Evolutionary conservation across 192 early-diverging fungal species (phyloP).

Genomic region (Backusella macrospora): DNA sequence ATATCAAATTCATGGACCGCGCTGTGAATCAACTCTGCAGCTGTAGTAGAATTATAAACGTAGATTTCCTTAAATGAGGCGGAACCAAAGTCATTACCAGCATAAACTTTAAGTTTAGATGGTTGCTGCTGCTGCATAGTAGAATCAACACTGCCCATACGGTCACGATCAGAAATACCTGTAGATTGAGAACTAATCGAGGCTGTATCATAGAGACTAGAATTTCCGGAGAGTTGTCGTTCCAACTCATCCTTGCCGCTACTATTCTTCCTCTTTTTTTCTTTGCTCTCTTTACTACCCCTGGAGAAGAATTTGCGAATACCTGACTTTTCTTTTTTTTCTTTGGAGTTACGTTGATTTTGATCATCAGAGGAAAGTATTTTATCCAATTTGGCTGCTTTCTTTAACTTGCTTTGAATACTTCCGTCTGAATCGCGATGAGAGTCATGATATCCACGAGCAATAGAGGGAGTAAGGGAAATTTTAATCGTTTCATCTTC

Average conservation of each 20-base stretch:
- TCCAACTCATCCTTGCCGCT: slow-evolving; percentile 22
- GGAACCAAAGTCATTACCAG: slow-evolving; percentile 40
- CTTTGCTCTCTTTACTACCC: slow-evolving; percentile 22
- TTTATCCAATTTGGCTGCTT: slow-evolving; percentile 32
- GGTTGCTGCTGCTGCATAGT: slow-evolving; percentile 6
- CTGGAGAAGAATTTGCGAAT: slow-evolving; percentile 39
- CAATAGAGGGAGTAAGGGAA: slow-evolving; percentile 54
- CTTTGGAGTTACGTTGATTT: background rate
- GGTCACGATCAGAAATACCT: slow-evolving; percentile 26
- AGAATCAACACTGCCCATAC: slow-evolving; percentile 21
- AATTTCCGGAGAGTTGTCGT: background rate
- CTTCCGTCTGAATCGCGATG: slow-evolving; percentile 5
- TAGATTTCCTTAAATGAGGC: slow-evolving; percentile 37
- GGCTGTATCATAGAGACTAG: slow-evolving; percentile 21
- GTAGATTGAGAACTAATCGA: slow-evolving; percentile 40
- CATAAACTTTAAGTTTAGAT: slow-evolving; percentile 44
- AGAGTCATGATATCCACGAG: slow-evolving; percentile 31
- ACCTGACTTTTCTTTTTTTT: slow-evolving; percentile 33
- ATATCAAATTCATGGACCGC: slow-evolving; percentile 47
- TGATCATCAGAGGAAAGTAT: slow-evolving; percentile 19
- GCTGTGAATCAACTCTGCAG: slow-evolving; percentile 48
- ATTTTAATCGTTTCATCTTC: slow-evolving; percentile 53
- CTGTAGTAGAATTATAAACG: slow-evolving; percentile 42
- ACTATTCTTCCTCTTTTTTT: slow-evolving; percentile 26
- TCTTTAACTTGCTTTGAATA: slow-evolving; percentile 1